Percentiles rank a stretch among this genome's conserved stretches.
Evolutionary conservation across 305 asterid genomes (phyloP).

Genomic region (Fraxinus angustifolia): DNA sequence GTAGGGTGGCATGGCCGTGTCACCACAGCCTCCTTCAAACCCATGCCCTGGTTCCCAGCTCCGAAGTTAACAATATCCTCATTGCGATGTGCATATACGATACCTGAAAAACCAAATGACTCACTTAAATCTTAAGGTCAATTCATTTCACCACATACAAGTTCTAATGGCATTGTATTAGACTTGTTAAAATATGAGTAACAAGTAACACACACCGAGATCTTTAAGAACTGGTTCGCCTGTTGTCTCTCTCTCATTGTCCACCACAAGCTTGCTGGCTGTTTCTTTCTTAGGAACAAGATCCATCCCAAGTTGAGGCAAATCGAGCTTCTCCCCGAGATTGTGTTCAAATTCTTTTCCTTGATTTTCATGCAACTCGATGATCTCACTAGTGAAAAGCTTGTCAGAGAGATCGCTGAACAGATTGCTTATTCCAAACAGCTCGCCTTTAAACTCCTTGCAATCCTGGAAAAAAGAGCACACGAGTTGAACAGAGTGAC

Average conservation of each 20-base stretch:
- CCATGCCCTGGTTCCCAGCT: slow-evolving; percentile 21
- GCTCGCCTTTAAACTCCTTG: slow-evolving; percentile 85
- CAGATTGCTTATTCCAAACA: slow-evolving; percentile 85
- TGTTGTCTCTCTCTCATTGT: slow-evolving; percentile 23
- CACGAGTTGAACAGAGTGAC: neutral
- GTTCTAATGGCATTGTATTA: neutral
- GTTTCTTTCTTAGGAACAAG: slow-evolving; percentile 35
- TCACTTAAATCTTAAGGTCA: neutral
- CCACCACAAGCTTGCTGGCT: slow-evolving; percentile 16
- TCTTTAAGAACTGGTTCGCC: slow-evolving; percentile 47
- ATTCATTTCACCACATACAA: neutral
- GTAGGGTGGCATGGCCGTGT: slow-evolving; percentile 23
- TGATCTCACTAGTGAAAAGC: slow-evolving; percentile 88
- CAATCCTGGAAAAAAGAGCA: slow-evolving; percentile 52
- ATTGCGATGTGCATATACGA: slow-evolving; percentile 82
- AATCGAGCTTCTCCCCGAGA: slow-evolving; percentile 28
- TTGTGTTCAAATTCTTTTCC: slow-evolving; percentile 26
- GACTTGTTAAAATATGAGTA: neutral
- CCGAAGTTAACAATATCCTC: slow-evolving; percentile 75
- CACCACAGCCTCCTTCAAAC: slow-evolving; percentile 14
- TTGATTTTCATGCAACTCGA: slow-evolving; percentile 55
- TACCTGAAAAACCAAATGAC: slow-evolving; percentile 43
- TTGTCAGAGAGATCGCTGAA: slow-evolving; percentile 83
- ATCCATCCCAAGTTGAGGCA: slow-evolving; percentile 33
- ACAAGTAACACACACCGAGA: slow-evolving; percentile 53